phyloP scores from a whole-genome alignment of 2,329 filamentous ascomycete genomes.

The Scolecobasidium constrictum region DNA sequence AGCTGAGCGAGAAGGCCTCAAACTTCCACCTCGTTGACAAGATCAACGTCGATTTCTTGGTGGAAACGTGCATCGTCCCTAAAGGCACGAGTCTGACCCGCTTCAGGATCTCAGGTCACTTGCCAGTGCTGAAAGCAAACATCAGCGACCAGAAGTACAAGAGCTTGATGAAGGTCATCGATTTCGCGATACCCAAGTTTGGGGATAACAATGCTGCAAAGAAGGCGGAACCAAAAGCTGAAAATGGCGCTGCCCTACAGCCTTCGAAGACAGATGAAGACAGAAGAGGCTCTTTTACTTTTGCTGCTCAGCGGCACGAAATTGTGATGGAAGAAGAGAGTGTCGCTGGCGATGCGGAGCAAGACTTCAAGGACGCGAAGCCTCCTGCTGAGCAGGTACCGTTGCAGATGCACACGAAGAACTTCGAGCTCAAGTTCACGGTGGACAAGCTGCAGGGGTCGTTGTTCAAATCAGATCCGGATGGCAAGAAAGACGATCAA shows the following conservation, averaged over 20 bases:
- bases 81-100: constrained; percentile 90
- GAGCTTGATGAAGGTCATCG: constrained; percentile 87
- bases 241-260: constrained; percentile 10
- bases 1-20: constrained; percentile 59
- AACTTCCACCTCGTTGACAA: constrained; percentile 86
- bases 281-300: constrained; percentile 63
- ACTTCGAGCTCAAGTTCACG: constrained; percentile 93
- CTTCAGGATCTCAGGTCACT: constrained; percentile 78
- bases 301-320: constrained; percentile 59
- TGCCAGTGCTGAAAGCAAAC: constrained; percentile 84
- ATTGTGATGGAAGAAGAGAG: constrained; percentile 67
- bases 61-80: constrained; percentile 95
- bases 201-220: constrained; percentile 32
- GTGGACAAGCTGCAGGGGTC: constrained; percentile 92
- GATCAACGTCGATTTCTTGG: constrained; percentile 93
- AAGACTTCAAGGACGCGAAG: constrained; percentile 55
- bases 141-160: constrained; percentile 97
- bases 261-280: constrained; percentile 33
- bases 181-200: constrained; percentile 86
- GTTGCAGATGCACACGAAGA: constrained; percentile 67
- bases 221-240: constrained; percentile 15
- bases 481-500: constrained; percentile 63
- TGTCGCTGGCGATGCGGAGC: constrained; percentile 51
- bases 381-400: constrained; percentile 20
- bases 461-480: constrained; percentile 74